These are phyloP conservation scores for Boeremia exigua DNA, from an alignment of 2,329 filamentous ascomycete species.

Conservation along the genomic window DNA sequence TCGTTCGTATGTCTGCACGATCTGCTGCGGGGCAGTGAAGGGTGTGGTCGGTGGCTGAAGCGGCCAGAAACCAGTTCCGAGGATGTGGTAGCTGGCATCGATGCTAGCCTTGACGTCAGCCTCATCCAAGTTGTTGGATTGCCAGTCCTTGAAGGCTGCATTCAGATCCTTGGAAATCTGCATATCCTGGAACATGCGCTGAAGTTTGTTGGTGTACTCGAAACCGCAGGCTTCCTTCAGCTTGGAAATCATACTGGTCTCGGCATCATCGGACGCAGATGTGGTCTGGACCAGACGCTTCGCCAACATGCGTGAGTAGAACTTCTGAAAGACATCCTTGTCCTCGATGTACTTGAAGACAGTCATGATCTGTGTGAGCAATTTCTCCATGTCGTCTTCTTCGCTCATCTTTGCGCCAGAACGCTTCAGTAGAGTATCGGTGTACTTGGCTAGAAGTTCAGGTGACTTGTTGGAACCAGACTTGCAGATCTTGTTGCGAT, in stretches of 20 bases:
- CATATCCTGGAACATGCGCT: slow-evolving; percentile 99
- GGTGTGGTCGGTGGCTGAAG: slow-evolving; percentile 84
- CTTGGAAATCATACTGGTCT: slow-evolving; percentile 99
- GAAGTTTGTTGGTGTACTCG: slow-evolving; percentile 98
- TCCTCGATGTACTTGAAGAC: slow-evolving; percentile 99
- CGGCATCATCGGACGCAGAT: slow-evolving; percentile 94
- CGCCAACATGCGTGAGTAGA: slow-evolving; percentile 95
- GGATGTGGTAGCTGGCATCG: slow-evolving; percentile 88
- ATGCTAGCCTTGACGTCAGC: slow-evolving; percentile 71
- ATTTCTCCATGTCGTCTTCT: slow-evolving; percentile 89
- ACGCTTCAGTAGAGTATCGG: slow-evolving; percentile 90
- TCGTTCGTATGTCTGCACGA: slow-evolving; percentile 85
- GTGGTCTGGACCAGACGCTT: slow-evolving; percentile 93
- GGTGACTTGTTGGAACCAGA: slow-evolving; percentile 92
- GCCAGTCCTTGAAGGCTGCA: slow-evolving; percentile 80
- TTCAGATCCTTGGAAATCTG: slow-evolving; percentile 99
- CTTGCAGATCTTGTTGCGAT: slow-evolving; percentile 95
- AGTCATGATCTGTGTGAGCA: slow-evolving; percentile 93
- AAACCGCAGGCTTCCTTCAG: slow-evolving; percentile 98
- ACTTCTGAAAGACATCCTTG: slow-evolving; percentile 99
- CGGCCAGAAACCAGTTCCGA: slow-evolving; percentile 98
- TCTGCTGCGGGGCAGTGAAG: slow-evolving; percentile 85
- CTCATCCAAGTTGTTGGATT: slow-evolving; percentile 69
- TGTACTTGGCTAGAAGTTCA: slow-evolving; percentile 93
- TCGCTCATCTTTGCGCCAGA: slow-evolving; percentile 85